Base-by-base conservation (phyloP, 2,329 filamentous ascomycete genomes). In the Grosmannia clavigera region DNA sequence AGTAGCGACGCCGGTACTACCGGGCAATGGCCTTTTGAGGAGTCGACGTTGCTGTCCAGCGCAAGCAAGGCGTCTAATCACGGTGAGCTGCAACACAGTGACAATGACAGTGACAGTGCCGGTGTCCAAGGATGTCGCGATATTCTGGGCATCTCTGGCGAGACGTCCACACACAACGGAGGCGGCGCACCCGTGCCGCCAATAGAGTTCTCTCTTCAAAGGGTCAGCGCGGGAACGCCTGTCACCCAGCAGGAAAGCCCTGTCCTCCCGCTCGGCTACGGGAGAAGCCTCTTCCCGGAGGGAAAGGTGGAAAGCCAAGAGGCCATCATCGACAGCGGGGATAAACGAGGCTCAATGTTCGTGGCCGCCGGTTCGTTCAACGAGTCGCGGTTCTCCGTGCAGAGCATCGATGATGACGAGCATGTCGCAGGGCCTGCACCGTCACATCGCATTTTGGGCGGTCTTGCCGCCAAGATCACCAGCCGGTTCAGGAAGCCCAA, bases 11-110 rank as follows among this genome's bases (percentile, higher is more conserved):
- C 40, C 5, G 38, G 16, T 2, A 22, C 31, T 11, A 35, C 58
- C 2, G 48, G 59, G 1, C 61, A 63, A 27, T 65, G 64, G 64
- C 64, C 61, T 0, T 65, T 65, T 60, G 63, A 62, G 10, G 63
- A 62, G 52, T 62, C 61, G 1, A 65, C 64, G 12, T 35, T 62
- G 55, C 27, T 58, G n/a, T 65, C 64, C 9, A 61, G 60, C 29
- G 60, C 50, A 40, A 61, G 38, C 53, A 35, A 6, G 3, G 11
- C 51, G 38, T 16, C 29, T n/a, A 48, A 31, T 25, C 19, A 3
- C 14, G n/a, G 16, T 10, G 22, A 29, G 12, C 12, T 35, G 29
- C 5, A n/a, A n/a, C 35, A n/a, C n/a, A 19, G 14, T 7, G 57
- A 46, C 33, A 16, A 19, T 22, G 6, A n/a, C n/a, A 19, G 14